Conservation (phyloP, 495 filamentous ascomycete genomes). For the Symbiotaphrina buchneri region DNA sequence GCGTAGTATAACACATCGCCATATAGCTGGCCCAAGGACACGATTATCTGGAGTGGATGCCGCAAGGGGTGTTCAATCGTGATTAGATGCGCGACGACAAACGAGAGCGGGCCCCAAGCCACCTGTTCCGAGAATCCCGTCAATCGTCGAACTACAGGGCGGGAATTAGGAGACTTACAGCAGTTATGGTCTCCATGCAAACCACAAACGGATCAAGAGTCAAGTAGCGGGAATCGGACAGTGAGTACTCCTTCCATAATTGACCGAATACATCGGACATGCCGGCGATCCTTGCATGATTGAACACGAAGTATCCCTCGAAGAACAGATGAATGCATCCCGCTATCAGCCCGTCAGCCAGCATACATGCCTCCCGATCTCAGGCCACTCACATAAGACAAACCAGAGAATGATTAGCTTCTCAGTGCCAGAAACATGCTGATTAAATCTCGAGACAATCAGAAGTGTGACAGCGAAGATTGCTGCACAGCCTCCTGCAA, state of each 20-base stretch:
- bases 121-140: constrained; percentile 15
- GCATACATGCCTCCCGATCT: background rate
- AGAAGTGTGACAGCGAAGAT: constrained; percentile 22
- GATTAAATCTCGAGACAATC: constrained; percentile 18
- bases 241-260: constrained; percentile 75
- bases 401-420: constrained; percentile 38
- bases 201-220: constrained; percentile 60
- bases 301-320: constrained; percentile 49
- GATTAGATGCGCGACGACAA: constrained; percentile 38
- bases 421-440: constrained; percentile 19
- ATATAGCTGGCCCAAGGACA: constrained; percentile 65
- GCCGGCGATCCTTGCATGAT: constrained; percentile 34
- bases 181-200: constrained; percentile 66
- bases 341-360: background rate
- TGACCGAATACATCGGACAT: constrained; percentile 47
- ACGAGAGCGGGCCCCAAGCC: constrained; percentile 65
- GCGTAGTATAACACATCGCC: constrained; percentile 71
- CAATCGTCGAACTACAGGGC: background rate
- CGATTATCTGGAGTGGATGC: constrained; percentile 47
- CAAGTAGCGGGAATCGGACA: constrained; percentile 67
- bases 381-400: constrained; percentile 23
- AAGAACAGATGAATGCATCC: background rate
- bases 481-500: constrained; percentile 19
- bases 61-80: constrained; percentile 32
- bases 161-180: constrained; percentile 23